Percentiles rank a stretch among this genome's conserved stretches.
Evolutionary conservation across 768 basidiomycete genomes (phyloP).

Genomic region (Serendipita sp.): DNA sequence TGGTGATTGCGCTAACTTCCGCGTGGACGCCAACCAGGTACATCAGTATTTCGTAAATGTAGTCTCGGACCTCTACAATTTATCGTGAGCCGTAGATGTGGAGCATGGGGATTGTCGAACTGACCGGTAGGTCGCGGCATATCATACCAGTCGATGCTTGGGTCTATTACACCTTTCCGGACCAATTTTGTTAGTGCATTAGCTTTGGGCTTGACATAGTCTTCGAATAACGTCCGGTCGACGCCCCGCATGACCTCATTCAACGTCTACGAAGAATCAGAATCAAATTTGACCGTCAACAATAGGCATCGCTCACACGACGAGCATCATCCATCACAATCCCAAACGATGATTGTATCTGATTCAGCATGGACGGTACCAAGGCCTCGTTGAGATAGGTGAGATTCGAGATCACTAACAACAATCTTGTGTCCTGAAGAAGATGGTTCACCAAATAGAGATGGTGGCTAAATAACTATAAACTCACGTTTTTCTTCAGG

Average conservation of each 20-base stretch:
- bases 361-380: conserved; percentile 64
- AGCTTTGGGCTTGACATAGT: conserved; percentile 74
- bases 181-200: conserved; percentile 49
- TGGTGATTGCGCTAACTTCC: conserved; percentile 69
- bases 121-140: conserved; percentile 82
- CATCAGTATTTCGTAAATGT: conserved; percentile 81
- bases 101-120: conserved; percentile 12
- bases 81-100: neutral
- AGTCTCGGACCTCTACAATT: conserved; percentile 72
- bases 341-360: conserved; percentile 65
- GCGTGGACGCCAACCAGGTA: conserved; percentile 85
- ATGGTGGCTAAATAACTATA: neutral
- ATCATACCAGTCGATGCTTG: conserved; percentile 84
- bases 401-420: conserved; percentile 84
- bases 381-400: conserved; percentile 50
- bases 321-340: conserved; percentile 57
- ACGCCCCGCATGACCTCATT: conserved; percentile 65
- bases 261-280: conserved; percentile 35
- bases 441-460: neutral
- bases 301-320: conserved; percentile 28
- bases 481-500: conserved; percentile 6
- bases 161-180: conserved; percentile 62
- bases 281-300: conserved; percentile 9
- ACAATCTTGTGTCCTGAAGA: conserved; percentile 62
- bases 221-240: conserved; percentile 65